Conservation (phyloP, 208 protist genomes). For the Leishmania mexicana region DNA sequence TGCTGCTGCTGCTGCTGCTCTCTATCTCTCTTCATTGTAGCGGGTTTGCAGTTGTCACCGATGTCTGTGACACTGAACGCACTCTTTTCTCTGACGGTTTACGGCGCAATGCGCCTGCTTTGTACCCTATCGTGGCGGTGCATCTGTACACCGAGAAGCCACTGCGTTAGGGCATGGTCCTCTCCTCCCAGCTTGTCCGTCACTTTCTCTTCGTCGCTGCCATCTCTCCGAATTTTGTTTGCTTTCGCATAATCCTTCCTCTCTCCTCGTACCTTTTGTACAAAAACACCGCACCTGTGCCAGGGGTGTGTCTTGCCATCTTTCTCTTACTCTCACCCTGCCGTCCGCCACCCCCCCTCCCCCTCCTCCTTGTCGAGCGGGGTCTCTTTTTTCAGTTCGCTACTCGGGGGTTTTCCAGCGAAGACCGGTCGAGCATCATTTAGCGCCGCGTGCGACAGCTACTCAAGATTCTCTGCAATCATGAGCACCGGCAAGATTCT, state of each 20-base stretch:
- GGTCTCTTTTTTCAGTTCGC: neutral
- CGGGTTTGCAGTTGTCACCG: neutral
- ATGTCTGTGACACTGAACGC: neutral
- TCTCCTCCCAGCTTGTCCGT: neutral
- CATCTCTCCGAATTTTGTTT: neutral
- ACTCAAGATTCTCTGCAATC: neutral
- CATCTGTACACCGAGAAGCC: neutral
- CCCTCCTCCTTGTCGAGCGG: neutral
- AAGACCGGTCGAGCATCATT: neutral
- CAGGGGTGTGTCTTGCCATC: neutral
- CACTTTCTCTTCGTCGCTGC: neutral
- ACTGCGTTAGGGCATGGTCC: neutral
- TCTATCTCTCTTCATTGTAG: neutral
- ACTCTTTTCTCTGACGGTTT: neutral
- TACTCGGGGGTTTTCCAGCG: neutral
- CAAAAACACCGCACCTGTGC: neutral
- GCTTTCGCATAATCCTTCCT: neutral
- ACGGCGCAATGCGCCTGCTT: neutral
- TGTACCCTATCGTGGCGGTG: neutral
- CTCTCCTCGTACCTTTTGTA: neutral
- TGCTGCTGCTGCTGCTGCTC: neutral
- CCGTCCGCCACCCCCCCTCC: neutral
- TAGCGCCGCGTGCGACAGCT: neutral
- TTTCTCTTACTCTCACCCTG: constrained; percentile 8
- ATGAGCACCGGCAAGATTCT: constrained; percentile 36